Conservation (phyloP, 257 asterid genomes). For the Petunia secreta region DNA sequence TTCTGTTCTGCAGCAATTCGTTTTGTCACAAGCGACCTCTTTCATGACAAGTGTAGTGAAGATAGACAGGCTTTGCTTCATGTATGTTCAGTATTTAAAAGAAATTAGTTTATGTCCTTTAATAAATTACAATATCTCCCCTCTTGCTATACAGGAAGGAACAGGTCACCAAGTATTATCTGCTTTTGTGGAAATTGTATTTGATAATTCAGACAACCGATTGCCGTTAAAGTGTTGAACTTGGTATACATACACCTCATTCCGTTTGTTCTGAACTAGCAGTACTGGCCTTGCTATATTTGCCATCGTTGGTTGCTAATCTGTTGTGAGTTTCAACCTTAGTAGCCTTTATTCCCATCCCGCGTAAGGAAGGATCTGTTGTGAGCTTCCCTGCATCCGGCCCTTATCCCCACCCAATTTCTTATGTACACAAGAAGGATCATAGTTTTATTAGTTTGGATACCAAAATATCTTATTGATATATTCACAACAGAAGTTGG, state of each 20-base stretch:
- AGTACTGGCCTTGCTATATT: conserved; percentile 10
- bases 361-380: too few species aligned
- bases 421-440: too few species aligned
- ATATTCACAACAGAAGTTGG: conserved; percentile 2
- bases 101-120: not conserved
- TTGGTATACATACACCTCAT: conserved; percentile 2
- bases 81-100: conserved; percentile 51
- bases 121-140: not conserved
- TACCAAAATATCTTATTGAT: too few species aligned
- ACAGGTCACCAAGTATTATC: conserved; percentile 92
- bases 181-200: conserved; percentile 98
- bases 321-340: not conserved
- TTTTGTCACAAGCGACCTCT: conserved; percentile 89
- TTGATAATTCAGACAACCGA: conserved; percentile 95
- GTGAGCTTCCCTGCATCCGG: too few species aligned
- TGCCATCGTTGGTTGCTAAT: not conserved
- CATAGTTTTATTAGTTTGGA: too few species aligned
- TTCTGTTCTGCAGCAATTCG: conserved; percentile 69
- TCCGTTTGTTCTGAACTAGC: conserved; percentile 11
- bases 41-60: conserved; percentile 91
- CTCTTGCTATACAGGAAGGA: conserved; percentile 72
- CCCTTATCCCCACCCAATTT: too few species aligned
- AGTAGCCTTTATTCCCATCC: too few species aligned
- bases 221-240: conserved; percentile 62
- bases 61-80: conserved; percentile 92